Evolutionary conservation across 129 eudicot genomes (phyloP).

Genomic region (Flaveria robusta): DNA sequence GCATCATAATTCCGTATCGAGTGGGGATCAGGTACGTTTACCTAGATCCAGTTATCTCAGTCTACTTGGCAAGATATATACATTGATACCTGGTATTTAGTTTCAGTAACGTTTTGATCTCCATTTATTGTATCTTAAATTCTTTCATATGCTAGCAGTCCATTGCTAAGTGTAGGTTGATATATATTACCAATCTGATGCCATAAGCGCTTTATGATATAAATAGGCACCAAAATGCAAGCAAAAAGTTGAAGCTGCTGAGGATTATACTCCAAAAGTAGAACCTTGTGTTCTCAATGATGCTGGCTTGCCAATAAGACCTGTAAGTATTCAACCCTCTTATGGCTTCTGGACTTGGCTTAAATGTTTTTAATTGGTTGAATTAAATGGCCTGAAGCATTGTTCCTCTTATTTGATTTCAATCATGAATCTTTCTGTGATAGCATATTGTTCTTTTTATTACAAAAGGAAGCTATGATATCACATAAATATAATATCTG

Average conservation of each 20-base stretch:
- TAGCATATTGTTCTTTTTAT: conserved; percentile 9
- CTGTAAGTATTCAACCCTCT: conserved; percentile 47
- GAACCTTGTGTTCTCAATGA: conserved; percentile 42
- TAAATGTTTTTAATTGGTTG: too few species aligned
- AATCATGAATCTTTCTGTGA: background rate
- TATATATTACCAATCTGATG: background rate
- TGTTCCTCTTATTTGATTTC: conserved; percentile 6
- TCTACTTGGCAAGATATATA: too few species aligned
- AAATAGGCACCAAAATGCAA: conserved; percentile 31
- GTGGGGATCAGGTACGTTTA: conserved; percentile 40
- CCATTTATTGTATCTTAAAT: background rate
- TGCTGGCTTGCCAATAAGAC: conserved; percentile 62
- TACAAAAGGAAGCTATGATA: conserved; percentile 2
- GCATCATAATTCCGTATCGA: conserved; percentile 29
- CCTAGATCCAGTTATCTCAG: too few species aligned
- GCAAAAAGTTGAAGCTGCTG: conserved; percentile 21
- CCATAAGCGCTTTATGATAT: conserved; percentile 9
- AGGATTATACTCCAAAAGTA: conserved; percentile 24
- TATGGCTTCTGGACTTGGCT: too few species aligned
- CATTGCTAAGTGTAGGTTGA: background rate
- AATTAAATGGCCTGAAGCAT: background rate
- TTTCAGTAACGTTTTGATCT: too few species aligned
- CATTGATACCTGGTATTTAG: too few species aligned
- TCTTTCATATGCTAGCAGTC: background rate
- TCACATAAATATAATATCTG: background rate